A percentile compares a stretch with the other conserved stretches of the same genome.
Evolutionary conservation across 1,284 basidiomycete genomes (phyloP).

Genomic region (Pseudomicrostroma phylloplanum): DNA sequence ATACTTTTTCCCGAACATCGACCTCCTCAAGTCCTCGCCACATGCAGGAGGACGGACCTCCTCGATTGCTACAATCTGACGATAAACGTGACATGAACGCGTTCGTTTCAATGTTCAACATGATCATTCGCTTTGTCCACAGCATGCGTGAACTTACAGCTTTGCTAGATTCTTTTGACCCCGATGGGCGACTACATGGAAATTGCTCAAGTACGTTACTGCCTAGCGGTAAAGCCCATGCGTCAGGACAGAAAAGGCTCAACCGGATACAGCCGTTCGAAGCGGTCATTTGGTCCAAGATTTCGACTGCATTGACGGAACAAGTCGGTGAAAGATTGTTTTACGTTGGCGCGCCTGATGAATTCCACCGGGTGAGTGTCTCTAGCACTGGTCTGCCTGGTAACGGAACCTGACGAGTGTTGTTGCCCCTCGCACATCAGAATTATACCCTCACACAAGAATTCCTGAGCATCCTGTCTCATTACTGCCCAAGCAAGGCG

Average conservation of each 20-base stretch:
- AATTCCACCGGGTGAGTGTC: slow-evolving; percentile 59
- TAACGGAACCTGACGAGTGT: too few relatives aligned
- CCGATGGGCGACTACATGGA: too few relatives aligned
- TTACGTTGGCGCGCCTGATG: slow-evolving; percentile 78
- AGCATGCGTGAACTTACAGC: not conserved
- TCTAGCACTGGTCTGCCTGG: too few relatives aligned
- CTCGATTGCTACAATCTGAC: not conserved
- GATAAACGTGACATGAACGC: not conserved
- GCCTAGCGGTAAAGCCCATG: too few relatives aligned
- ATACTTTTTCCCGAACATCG: not conserved
- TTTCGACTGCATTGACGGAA: not conserved
- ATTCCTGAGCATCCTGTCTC: slow-evolving; percentile 78
- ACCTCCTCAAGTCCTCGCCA: not conserved
- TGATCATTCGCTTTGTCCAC: not conserved
- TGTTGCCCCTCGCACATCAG: too few relatives aligned
- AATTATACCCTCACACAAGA: slow-evolving; percentile 75
- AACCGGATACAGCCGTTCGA: not conserved
- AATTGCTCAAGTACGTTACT: not conserved
- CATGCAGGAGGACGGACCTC: not conserved
- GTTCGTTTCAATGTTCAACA: not conserved
- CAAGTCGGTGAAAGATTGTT: slow-evolving; percentile 69
- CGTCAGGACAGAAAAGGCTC: too few relatives aligned
- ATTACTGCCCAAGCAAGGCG: slow-evolving; percentile 64
- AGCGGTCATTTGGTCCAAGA: not conserved
- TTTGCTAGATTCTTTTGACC: not conserved